Base-by-base conservation (phyloP, 768 basidiomycete species). In the Psilocybe cyanescens region DNA sequence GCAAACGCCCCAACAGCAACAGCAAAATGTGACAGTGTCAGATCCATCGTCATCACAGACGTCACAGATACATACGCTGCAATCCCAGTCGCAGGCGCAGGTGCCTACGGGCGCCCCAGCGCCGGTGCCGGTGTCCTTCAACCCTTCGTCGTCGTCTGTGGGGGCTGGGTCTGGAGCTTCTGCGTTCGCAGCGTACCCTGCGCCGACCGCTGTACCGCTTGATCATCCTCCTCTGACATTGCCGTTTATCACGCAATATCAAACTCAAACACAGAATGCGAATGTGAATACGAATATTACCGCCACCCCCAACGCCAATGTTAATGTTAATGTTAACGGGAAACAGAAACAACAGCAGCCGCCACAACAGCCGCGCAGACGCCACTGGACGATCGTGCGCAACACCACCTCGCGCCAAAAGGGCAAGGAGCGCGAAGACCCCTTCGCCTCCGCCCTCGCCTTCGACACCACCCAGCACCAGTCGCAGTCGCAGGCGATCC, bases 301-400 rank as follows among this genome's bases (percentile, higher is more conserved):
- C 24, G 2, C 24, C 24, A 2, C 24, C 24, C 2, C 24, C 24
- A 24, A 24, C 24, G 24, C 24, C 19, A 19, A 19, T 19, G 19
- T 19, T 19, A 19, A 19, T 19, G 24, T 2, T n/a, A 45, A 53
- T 59, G 61, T 58, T 50, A 60, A 31, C 50, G 57, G 62, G 57
- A 66, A 47, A 52, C 37, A 31, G 33, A 35, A 35, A 35, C 33
- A 35, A 11, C 33, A 35, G 3, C 39, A 46, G 33, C 58, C 28
- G 19, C 59, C 39, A 59, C 63, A 65, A 35, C 60, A 68, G 14
- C 66, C 74, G 19, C 72, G 80, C 58, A 79, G 83, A 54, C 81
- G 82, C 9, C 86, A 91, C 68, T 92, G 90, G 89, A 78, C 76
- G 3, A 75, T 92, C 45, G 65, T 73, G 9, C 86, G 89, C 24